Evolutionary conservation across 306 rosid species (phyloP).

Genomic region (Hippophae tibetana): DNA sequence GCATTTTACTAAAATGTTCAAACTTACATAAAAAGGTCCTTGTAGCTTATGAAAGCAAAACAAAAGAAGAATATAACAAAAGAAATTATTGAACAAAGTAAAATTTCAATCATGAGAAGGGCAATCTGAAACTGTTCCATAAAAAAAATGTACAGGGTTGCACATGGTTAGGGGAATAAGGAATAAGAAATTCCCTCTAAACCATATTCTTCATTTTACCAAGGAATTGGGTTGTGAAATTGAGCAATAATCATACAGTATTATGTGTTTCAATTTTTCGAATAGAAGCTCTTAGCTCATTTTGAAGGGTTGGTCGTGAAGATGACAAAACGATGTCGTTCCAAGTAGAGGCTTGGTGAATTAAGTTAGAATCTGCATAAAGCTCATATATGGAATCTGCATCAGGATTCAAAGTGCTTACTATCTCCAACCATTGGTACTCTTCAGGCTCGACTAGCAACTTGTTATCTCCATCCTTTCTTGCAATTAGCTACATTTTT

Average conservation of each 20-base stretch:
- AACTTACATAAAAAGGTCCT: too few species aligned
- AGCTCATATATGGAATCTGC: constrained; percentile 72
- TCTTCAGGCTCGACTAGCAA: constrained; percentile 53
- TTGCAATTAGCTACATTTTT: constrained; percentile 48
- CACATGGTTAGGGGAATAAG: too few species aligned
- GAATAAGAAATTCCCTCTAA: too few species aligned
- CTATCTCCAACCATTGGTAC: constrained; percentile 29
- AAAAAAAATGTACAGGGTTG: too few species aligned
- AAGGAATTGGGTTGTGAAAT: too few species aligned
- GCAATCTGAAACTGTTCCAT: too few species aligned
- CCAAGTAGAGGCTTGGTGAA: constrained; percentile 44
- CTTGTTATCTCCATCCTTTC: constrained; percentile 52
- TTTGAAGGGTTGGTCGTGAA: constrained; percentile 40
- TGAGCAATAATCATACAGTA: neutral
- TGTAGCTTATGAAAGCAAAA: too few species aligned
- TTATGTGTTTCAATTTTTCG: constrained; percentile 35
- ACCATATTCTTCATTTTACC: too few species aligned
- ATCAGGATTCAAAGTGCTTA: constrained; percentile 45
- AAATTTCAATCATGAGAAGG: too few species aligned
- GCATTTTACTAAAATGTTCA: too few species aligned
- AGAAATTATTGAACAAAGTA: too few species aligned
- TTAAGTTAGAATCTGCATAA: constrained; percentile 29
- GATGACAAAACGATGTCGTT: constrained; percentile 43
- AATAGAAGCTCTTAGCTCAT: constrained; percentile 37
- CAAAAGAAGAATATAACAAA: too few species aligned